phyloP scores from a whole-genome alignment of 2,329 filamentous ascomycete species.

The Parastagonospora avenae region DNA sequence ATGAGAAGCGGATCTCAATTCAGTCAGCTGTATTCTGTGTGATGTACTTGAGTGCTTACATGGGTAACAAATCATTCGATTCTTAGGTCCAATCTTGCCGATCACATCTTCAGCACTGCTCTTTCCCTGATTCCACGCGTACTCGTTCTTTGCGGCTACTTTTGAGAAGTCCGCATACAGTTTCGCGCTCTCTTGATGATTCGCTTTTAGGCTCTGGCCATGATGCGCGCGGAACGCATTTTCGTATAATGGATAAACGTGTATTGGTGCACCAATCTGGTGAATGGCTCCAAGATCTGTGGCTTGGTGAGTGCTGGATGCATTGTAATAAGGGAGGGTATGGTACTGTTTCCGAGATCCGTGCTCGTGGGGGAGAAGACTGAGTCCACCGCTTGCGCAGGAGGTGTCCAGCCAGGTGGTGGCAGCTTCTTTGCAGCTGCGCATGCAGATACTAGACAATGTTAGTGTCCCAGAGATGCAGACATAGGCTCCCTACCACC shows the following conservation, averaged over 20 bases:
- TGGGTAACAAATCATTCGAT: conserved; percentile 71
- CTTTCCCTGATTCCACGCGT: conserved; percentile 64
- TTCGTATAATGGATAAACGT: conserved; percentile 71
- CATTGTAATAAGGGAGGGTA: conserved; percentile 17
- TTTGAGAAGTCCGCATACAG: conserved; percentile 67
- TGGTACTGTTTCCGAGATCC: conserved; percentile 50
- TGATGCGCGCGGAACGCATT: conserved; percentile 65
- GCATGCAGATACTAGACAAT: conserved; percentile 54
- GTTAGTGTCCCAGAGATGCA: not conserved
- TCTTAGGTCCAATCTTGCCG: conserved; percentile 59
- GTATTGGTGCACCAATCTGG: conserved; percentile 66
- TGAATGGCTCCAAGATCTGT: conserved; percentile 63
- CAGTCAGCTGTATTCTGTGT: not conserved
- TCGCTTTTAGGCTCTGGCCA: conserved; percentile 60
- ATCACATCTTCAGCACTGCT: conserved; percentile 58
- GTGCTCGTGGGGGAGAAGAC: conserved; percentile 60
- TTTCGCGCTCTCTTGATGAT: conserved; percentile 63
- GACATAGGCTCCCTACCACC: no score
- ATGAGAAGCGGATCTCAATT: conserved; percentile 66
- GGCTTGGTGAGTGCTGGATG: conserved; percentile 16
- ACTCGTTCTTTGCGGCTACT: conserved; percentile 58
- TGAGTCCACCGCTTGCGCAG: conserved; percentile 52
- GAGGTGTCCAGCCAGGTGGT: conserved; percentile 64
- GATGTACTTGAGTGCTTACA: conserved; percentile 53
- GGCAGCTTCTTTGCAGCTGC: conserved; percentile 59